Percentiles rank a stretch among this genome's conserved stretches.
These are phyloP conservation scores for Lactifluus piperatus DNA, from an alignment of 768 basidiomycete genomes.

Conservation along the genomic window DNA sequence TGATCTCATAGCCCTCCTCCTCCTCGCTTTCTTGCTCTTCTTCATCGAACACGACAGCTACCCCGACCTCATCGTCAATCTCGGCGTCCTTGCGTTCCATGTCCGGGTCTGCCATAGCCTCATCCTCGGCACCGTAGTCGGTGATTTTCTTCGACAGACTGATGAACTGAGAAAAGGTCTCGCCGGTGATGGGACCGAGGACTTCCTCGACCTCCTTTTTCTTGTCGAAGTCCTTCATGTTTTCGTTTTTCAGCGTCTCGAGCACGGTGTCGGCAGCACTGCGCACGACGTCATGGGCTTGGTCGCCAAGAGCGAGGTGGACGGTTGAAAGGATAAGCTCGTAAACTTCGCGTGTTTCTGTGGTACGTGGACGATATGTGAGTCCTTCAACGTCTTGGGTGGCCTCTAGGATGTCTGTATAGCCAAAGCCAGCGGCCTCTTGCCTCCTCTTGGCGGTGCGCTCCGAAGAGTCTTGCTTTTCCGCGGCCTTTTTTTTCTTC, in stretches of 20 bases:
- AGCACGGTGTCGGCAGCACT: conserved; percentile 91
- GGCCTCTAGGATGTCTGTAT: conserved; percentile 88
- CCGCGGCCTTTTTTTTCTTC: conserved; percentile 82
- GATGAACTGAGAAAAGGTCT: conserved; percentile 76
- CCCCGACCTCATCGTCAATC: conserved; percentile 95
- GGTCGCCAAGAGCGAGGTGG: conserved; percentile 81
- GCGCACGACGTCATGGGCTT: conserved; percentile 91
- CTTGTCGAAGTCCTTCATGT: conserved; percentile 93
- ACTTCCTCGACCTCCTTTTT: conserved; percentile 87
- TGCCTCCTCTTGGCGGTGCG: conserved; percentile 48
- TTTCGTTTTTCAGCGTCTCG: conserved; percentile 81
- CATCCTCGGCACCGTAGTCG: conserved; percentile 88
- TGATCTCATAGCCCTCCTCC: conserved; percentile 80
- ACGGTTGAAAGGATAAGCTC: conserved; percentile 81
- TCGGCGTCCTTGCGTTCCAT: conserved; percentile 75
- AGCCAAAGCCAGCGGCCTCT: conserved; percentile 63
- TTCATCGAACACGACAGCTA: conserved; percentile 96
- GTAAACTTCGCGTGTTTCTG: conserved; percentile 92
- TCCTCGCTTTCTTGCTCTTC: conserved; percentile 93
- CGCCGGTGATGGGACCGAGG: conserved; percentile 56
- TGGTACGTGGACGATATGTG: conserved; percentile 85
- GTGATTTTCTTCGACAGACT: conserved; percentile 90
- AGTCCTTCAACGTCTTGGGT: conserved; percentile 91
- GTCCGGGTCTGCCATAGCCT: conserved; percentile 67
- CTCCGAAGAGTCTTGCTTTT: conserved; percentile 49